phyloP scores from a whole-genome alignment of 1,284 basidiomycete species.

The Trametes pubescens region DNA sequence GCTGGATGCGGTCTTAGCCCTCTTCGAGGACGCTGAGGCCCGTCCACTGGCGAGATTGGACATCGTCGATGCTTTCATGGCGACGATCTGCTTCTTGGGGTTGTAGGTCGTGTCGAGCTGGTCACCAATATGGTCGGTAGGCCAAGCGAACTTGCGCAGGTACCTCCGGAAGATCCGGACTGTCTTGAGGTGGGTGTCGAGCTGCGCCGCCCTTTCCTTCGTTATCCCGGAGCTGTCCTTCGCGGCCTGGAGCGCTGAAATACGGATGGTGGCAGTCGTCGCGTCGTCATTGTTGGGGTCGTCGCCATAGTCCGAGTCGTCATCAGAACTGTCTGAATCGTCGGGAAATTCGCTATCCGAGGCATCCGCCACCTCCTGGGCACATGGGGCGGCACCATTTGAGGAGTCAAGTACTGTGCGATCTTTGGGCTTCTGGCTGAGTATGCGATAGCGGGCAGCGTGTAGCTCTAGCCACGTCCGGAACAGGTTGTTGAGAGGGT shows the following conservation, averaged over 20 bases:
- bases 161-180: too few relatives aligned
- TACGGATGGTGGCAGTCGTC: too few relatives aligned
- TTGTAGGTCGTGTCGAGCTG: background rate
- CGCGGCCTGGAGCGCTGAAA: too few relatives aligned
- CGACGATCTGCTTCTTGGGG: background rate
- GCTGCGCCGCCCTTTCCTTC: background rate
- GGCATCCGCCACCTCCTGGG: too few relatives aligned
- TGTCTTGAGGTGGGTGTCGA: background rate
- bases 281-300: too few relatives aligned
- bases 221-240: too few relatives aligned
- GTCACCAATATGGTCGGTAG: background rate
- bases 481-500: background rate
- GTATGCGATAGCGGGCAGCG: background rate
- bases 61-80: background rate
- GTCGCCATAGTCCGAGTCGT: too few relatives aligned
- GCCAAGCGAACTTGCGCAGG: background rate
- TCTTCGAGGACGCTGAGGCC: background rate
- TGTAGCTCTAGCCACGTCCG: background rate
- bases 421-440: background rate
- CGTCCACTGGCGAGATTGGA: background rate
- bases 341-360: too few relatives aligned
- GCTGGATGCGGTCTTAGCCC: background rate
- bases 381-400: too few relatives aligned
- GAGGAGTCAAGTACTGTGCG: too few relatives aligned
- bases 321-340: too few relatives aligned